Evolutionary conservation across 208 protist genomes (phyloP).

Genomic region (Trypanosoma platydactyli): DNA sequence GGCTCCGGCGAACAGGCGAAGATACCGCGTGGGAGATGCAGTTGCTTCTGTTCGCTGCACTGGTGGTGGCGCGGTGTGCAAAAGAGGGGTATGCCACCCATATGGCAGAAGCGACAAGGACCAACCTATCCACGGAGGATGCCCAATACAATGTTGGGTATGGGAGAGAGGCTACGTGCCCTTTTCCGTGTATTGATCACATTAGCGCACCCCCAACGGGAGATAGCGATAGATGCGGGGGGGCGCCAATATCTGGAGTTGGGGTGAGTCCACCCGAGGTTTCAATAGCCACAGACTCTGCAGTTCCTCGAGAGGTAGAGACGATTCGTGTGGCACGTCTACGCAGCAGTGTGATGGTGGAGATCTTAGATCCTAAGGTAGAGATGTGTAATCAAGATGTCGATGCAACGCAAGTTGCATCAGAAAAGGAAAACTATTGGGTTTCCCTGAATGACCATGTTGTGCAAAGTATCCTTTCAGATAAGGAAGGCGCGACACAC

Average conservation of each 20-base stretch:
- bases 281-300: slow-evolving; percentile 11
- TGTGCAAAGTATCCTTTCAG: slow-evolving; percentile 5
- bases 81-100: slow-evolving; percentile 30
- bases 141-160: background rate
- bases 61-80: slow-evolving; percentile 31
- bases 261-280: background rate
- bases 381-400: background rate
- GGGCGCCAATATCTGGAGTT: too few relatives aligned
- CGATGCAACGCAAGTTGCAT: background rate
- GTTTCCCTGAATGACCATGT: slow-evolving; percentile 6
- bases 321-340: slow-evolving; percentile 8
- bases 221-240: background rate
- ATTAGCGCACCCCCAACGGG: background rate
- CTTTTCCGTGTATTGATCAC: background rate
- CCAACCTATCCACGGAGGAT: background rate
- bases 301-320: slow-evolving; percentile 22
- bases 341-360: slow-evolving; percentile 1
- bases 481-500: slow-evolving; percentile 5
- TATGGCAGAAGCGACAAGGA: slow-evolving; percentile 11
- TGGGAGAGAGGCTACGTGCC: background rate
- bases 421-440: background rate
- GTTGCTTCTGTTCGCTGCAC: slow-evolving; percentile 38
- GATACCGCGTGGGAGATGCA: slow-evolving; percentile 52
- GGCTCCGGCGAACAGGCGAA: slow-evolving; percentile 47
- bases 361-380: slow-evolving; percentile 20